Base-by-base conservation (phyloP, 163 green algal genomes). In the Chlamydomonas reinhardtii region DNA sequence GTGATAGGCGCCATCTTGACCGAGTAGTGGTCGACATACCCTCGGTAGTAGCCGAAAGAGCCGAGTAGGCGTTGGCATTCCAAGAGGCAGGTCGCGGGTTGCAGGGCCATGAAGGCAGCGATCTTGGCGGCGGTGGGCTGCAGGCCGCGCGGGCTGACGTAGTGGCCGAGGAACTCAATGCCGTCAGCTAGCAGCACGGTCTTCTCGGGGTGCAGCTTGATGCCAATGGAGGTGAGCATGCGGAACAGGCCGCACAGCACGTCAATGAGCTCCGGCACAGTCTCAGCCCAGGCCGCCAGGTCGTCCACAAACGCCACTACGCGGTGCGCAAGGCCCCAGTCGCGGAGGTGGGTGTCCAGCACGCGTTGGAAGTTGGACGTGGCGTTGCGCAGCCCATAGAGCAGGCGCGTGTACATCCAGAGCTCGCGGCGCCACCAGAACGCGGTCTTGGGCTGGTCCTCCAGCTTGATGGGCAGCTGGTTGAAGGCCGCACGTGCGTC, bases 31-130 rank as follows among this genome's bases (percentile, higher is more conserved):
- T n/a, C n/a, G n/a, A n/a, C n/a, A n/a, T n/a, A n/a, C n/a, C n/a
- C n/a, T n/a, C n/a, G n/a, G n/a, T n/a, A n/a, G n/a, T n/a, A n/a
- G n/a, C n/a, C n/a, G n/a, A n/a, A n/a, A n/a, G n/a, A n/a, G n/a
- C n/a, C n/a, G n/a, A n/a, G n/a, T n/a, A n/a, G n/a, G n/a, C n/a
- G n/a, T n/a, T n/a, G n/a, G n/a, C n/a, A n/a, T n/a, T n/a, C n/a
- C n/a, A n/a, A n/a, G n/a, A n/a, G n/a, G n/a, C n/a, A n/a, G n/a
- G n/a, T n/a, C n/a, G n/a, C n/a, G n/a, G n/a, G n/a, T n/a, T n/a
- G n/a, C n/a, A n/a, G n/a, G n/a, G n/a, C n/a, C n/a, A 31, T 31
- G 74, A 81, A 54, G 54, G 74, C 74, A 22, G 74, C 74, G n/a
- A 68, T 32, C 43, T 81, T 81, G 52, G 74, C 74, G 6, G 31